Evolutionary conservation across 208 protist genomes (phyloP).

Genomic region (Lotmaria passim): DNA sequence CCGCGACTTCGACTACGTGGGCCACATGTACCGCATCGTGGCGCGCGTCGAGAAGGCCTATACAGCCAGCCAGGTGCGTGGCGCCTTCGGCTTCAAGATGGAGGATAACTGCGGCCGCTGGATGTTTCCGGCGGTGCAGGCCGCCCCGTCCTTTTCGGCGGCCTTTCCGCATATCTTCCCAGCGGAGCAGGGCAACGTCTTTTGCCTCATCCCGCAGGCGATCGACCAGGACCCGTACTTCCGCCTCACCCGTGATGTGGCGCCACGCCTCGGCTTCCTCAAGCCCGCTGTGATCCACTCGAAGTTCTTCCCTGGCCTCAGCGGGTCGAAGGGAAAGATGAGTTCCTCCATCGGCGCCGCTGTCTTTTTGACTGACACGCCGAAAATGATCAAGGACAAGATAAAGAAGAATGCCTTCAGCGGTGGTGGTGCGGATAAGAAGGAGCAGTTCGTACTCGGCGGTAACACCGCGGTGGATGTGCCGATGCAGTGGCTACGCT

Average conservation of each 20-base stretch:
- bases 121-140: slow-evolving; percentile 98
- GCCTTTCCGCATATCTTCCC: slow-evolving; percentile 98
- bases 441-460: slow-evolving; percentile 96
- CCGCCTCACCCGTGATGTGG: slow-evolving; percentile 98
- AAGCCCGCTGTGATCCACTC: slow-evolving; percentile 98
- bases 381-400: slow-evolving; percentile 94
- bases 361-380: slow-evolving; percentile 98
- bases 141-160: slow-evolving; percentile 96
- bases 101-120: slow-evolving; percentile 97
- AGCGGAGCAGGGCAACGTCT: slow-evolving; percentile 84
- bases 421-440: slow-evolving; percentile 96
- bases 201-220: slow-evolving; percentile 99
- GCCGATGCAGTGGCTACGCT: slow-evolving; percentile 97
- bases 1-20: slow-evolving; percentile 97
- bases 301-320: slow-evolving; percentile 99
- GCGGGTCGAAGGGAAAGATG: slow-evolving; percentile 98
- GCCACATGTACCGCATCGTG: slow-evolving; percentile 97
- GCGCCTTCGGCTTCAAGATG: slow-evolving; percentile 97
- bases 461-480: slow-evolving; percentile 96
- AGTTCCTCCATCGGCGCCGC: slow-evolving; percentile 91
- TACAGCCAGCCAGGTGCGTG: slow-evolving; percentile 94
- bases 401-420: slow-evolving; percentile 99
- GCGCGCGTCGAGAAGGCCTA: slow-evolving; percentile 95
- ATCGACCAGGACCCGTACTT: slow-evolving; percentile 99
- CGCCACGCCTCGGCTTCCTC: slow-evolving; percentile 92